phyloP scores from a whole-genome alignment of 2,329 filamentous ascomycete species.

The Apiospora marii region DNA sequence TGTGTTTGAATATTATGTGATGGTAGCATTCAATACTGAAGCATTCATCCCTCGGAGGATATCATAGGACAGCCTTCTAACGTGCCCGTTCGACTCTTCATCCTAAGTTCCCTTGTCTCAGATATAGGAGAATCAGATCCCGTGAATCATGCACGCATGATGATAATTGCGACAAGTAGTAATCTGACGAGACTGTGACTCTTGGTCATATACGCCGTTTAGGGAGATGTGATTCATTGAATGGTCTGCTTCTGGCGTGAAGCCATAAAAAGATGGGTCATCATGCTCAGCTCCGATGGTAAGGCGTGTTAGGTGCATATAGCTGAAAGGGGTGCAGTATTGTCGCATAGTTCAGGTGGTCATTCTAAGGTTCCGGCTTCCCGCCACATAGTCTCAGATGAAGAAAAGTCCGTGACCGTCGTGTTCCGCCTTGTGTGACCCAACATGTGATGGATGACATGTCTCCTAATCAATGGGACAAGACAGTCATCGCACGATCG shows the following conservation, averaged over 20 bases:
- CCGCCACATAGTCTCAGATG: neutral
- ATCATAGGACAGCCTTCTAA: neutral
- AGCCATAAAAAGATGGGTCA: neutral
- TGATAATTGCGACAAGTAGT: neutral
- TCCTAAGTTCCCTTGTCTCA: neutral
- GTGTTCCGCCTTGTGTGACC: neutral
- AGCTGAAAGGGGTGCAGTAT: neutral
- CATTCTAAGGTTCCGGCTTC: neutral
- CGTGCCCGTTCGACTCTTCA: neutral
- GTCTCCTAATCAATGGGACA: neutral
- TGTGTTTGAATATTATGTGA: too few relatives aligned
- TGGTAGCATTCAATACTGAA: too few relatives aligned
- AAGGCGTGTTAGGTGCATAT: neutral
- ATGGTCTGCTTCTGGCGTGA: neutral
- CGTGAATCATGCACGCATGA: too few relatives aligned
- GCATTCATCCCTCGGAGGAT: neutral
- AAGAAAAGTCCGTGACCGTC: neutral
- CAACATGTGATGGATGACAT: neutral
- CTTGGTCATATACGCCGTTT: too few relatives aligned
- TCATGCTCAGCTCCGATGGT: neutral
- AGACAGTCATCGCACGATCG: neutral
- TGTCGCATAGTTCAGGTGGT: neutral
- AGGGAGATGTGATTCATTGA: neutral
- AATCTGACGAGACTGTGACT: neutral
- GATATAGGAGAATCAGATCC: neutral